Evolutionary conservation across 2,329 filamentous ascomycete genomes (phyloP).

Genomic region (Pleomassaria siparia): DNA sequence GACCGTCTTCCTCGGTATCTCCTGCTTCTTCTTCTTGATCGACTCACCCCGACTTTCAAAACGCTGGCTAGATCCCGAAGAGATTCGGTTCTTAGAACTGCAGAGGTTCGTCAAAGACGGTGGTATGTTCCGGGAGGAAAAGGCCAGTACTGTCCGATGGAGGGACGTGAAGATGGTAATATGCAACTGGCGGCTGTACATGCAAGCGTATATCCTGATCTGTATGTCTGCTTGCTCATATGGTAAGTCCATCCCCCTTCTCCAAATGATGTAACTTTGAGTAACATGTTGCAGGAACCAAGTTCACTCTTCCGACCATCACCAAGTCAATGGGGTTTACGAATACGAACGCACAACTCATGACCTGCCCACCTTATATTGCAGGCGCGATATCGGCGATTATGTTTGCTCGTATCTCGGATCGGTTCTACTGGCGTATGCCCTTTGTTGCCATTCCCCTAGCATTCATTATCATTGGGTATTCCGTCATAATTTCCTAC

Average conservation of each 20-base stretch:
- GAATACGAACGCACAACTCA: slow-evolving; percentile 31
- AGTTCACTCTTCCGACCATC: slow-evolving; percentile 33
- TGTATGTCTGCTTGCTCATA: slow-evolving; percentile 29
- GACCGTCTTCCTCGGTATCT: slow-evolving; percentile 15
- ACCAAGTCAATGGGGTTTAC: slow-evolving; percentile 32
- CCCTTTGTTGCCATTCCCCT: slow-evolving; percentile 33
- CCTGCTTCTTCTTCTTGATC: slow-evolving; percentile 17
- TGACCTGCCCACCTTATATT: slow-evolving; percentile 38
- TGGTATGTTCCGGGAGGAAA: slow-evolving; percentile 17
- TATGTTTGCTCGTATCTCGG: slow-evolving; percentile 23
- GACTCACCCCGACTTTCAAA: slow-evolving; percentile 5
- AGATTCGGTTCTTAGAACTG: slow-evolving; percentile 9
- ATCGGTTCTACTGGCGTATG: slow-evolving; percentile 29
- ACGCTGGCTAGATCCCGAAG: slow-evolving; percentile 10
- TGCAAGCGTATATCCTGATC: slow-evolving; percentile 31
- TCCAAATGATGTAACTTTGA: neutral
- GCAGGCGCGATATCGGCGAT: slow-evolving; percentile 25
- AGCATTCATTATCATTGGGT: slow-evolving; percentile 35
- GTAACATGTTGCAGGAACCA: slow-evolving; percentile 14
- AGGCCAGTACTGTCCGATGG: slow-evolving; percentile 19
- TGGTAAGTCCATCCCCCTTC: slow-evolving; percentile 11
- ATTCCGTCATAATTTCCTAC: slow-evolving; percentile 43
- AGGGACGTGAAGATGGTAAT: slow-evolving; percentile 28
- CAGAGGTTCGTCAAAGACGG: slow-evolving; percentile 5
- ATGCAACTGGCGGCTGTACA: slow-evolving; percentile 31